Evolutionary conservation across 768 basidiomycete genomes (phyloP).

Genomic region (Hygrocybe punicea): DNA sequence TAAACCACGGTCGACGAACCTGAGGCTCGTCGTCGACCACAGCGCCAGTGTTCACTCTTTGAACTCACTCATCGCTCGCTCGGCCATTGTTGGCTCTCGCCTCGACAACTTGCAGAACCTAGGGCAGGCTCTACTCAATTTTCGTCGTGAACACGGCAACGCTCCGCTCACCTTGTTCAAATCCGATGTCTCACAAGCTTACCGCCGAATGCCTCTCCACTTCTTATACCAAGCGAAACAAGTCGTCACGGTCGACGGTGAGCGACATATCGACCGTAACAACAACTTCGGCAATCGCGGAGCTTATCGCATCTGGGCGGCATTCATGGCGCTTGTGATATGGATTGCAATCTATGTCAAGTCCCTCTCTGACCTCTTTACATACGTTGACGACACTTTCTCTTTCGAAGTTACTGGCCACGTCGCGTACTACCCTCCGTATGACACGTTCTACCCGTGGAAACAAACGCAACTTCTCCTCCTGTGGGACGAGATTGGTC

Average conservation of each 20-base stretch:
- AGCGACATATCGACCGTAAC: slow-evolving; percentile 6
- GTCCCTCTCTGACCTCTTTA: too few relatives aligned
- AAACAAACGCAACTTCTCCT: slow-evolving; percentile 31
- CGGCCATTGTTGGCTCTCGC: too few relatives aligned
- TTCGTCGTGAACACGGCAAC: slow-evolving; percentile 19
- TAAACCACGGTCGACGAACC: too few relatives aligned
- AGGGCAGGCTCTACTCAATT: too few relatives aligned
- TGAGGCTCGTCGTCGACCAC: slow-evolving; percentile 45
- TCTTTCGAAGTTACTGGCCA: slow-evolving; percentile 37
- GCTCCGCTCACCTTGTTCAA: slow-evolving; percentile 31
- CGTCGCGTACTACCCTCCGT: slow-evolving; percentile 10
- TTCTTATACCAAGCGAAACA: slow-evolving; percentile 32
- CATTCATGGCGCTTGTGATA: too few relatives aligned
- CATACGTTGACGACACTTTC: too few relatives aligned
- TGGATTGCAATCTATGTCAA: too few relatives aligned
- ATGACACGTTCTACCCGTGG: slow-evolving; percentile 21
- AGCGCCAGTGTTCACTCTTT: slow-evolving; percentile 18
- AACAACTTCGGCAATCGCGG: slow-evolving; percentile 14
- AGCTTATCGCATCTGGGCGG: slow-evolving; percentile 22
- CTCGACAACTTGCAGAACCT: too few relatives aligned
- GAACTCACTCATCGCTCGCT: slow-evolving; percentile 36
- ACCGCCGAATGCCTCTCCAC: slow-evolving; percentile 33
- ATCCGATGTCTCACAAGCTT: too few relatives aligned
- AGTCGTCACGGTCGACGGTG: slow-evolving; percentile 9
- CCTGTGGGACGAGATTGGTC: slow-evolving; percentile 40